These are phyloP conservation scores for Penicillium sclerotiorum DNA, from an alignment of 2,329 filamentous ascomycete genomes.

Conservation along the genomic window DNA sequence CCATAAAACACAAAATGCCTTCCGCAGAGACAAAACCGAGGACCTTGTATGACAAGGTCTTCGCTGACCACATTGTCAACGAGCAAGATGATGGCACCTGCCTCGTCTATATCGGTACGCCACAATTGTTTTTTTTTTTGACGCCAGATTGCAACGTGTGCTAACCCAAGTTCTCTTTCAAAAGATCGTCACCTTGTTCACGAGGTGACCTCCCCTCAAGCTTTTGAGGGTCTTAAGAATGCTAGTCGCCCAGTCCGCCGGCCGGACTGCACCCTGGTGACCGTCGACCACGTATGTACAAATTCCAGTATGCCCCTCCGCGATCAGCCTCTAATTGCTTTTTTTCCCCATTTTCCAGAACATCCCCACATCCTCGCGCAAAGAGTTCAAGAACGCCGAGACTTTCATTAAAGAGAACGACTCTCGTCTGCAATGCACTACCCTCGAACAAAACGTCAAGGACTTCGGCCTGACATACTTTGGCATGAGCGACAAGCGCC, in stretches of 20 bases:
- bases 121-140: background rate
- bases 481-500: conserved; percentile 90
- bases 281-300: conserved; percentile 85
- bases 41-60: conserved; percentile 97
- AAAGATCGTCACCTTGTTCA: conserved; percentile 93
- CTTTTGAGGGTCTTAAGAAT: conserved; percentile 92
- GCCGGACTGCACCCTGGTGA: conserved; percentile 95
- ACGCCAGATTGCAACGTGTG: background rate
- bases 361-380: conserved; percentile 86
- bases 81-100: conserved; percentile 93
- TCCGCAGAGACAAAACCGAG: conserved; percentile 70
- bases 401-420: conserved; percentile 95
- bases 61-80: conserved; percentile 90
- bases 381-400: conserved; percentile 89
- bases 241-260: conserved; percentile 84
- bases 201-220: conserved; percentile 98
- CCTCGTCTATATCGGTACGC: conserved; percentile 86
- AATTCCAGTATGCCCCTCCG: background rate
- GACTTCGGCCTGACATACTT: conserved; percentile 97
- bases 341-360: conserved; percentile 60
- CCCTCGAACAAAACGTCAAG: conserved; percentile 95
- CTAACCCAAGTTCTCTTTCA: conserved; percentile 7
- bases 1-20: conserved; percentile 65
- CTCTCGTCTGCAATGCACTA: conserved; percentile 89
- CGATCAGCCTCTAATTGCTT: conserved; percentile 16